These are phyloP conservation scores for Aspergillus sp. DNA, from an alignment of 2,329 filamentous ascomycete genomes.

Conservation along the genomic window DNA sequence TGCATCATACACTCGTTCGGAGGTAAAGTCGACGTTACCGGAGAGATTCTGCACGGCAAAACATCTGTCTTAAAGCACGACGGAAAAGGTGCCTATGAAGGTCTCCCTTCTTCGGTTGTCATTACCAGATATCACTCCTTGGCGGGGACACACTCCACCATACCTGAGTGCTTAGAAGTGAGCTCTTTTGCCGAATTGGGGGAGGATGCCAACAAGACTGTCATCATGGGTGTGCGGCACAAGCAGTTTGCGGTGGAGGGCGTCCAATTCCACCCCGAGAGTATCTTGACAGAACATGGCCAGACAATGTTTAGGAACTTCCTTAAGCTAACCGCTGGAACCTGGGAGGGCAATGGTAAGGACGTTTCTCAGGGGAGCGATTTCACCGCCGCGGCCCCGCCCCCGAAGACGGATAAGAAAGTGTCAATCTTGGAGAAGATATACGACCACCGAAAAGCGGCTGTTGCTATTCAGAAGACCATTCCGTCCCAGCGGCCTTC, in stretches of 20 bases:
- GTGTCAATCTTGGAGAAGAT: conserved; percentile 88
- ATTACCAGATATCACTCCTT: conserved; percentile 97
- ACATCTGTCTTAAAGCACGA: conserved; percentile 90
- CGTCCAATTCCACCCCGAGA: conserved; percentile 97
- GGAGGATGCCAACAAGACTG: conserved; percentile 70
- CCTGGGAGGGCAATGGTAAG: conserved; percentile 77
- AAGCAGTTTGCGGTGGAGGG: conserved; percentile 90
- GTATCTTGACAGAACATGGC: conserved; percentile 88
- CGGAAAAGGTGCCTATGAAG: conserved; percentile 83
- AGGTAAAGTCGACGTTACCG: conserved; percentile 85
- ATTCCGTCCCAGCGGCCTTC: conserved; percentile 80
- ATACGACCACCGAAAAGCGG: conserved; percentile 74
- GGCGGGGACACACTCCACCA: conserved; percentile 82
- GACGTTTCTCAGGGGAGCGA: conserved; percentile 24
- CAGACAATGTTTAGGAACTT: conserved; percentile 92
- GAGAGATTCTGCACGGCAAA: conserved; percentile 96
- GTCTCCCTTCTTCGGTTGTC: conserved; percentile 75
- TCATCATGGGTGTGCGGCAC: conserved; percentile 97
- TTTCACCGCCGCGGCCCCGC: conserved; percentile 14
- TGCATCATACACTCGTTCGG: conserved; percentile 96
- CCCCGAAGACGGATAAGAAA: conserved; percentile 55
- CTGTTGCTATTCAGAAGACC: conserved; percentile 76
- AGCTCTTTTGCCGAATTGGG: conserved; percentile 81
- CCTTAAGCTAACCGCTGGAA: conserved; percentile 80
- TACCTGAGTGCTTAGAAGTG: conserved; percentile 83